A percentile compares a stretch with the other conserved stretches of the same genome.
These are phyloP conservation scores for Aspergillus tanneri DNA, from an alignment of 2,329 filamentous ascomycete genomes.

Conservation along the genomic window DNA sequence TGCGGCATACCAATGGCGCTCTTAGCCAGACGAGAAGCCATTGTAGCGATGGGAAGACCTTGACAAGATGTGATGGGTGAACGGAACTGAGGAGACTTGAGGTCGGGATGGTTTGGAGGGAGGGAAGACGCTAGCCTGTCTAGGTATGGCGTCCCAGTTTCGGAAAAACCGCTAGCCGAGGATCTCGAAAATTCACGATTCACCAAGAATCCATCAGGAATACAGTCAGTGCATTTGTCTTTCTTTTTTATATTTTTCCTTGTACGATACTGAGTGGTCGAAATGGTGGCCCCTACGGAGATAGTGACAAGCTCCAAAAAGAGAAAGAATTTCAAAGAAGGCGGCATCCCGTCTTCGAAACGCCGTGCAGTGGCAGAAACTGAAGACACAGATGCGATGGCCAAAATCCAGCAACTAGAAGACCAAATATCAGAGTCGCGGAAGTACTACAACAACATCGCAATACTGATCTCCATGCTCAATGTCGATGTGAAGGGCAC, in stretches of 20 bases:
- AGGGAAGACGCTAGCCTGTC: constrained; percentile 37
- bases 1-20: constrained; percentile 81
- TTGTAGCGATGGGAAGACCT: constrained; percentile 67
- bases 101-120: constrained; percentile 40
- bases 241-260: constrained; percentile 31
- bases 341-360: constrained; percentile 41
- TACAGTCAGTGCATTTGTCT: too few species aligned
- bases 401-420: constrained; percentile 73
- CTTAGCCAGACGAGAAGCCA: constrained; percentile 97
- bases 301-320: constrained; percentile 37
- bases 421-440: constrained; percentile 78
- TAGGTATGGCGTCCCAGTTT: constrained; percentile 22
- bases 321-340: constrained; percentile 40
- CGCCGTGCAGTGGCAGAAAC: constrained; percentile 50
- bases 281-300: constrained; percentile 31
- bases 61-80: constrained; percentile 44
- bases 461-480: constrained; percentile 64
- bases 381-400: constrained; percentile 55
- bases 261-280: too few species aligned
- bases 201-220: constrained; percentile 33
- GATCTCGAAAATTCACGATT: too few species aligned
- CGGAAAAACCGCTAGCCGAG: constrained; percentile 38
- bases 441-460: constrained; percentile 90
- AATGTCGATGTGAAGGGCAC: constrained; percentile 51
- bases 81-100: constrained; percentile 42